These are phyloP conservation scores for Chrysopogon serrulatus DNA, from an alignment of 176 grass and related monocot species.

Conservation along the genomic window DNA sequence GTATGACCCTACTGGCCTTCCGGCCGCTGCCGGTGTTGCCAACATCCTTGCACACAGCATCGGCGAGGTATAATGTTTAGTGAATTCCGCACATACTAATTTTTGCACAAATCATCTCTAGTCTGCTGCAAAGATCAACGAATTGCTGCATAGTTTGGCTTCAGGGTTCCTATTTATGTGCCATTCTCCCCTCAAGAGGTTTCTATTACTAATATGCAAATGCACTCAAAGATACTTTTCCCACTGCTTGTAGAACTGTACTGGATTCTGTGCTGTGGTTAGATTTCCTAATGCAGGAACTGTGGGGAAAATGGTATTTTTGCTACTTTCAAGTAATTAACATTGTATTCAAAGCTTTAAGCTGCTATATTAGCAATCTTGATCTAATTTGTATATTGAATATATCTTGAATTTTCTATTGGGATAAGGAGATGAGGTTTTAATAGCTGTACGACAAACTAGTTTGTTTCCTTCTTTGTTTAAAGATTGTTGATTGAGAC, in stretches of 20 bases:
- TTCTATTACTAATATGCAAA: not conserved
- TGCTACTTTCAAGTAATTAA: not conserved
- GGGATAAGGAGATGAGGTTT: not conserved
- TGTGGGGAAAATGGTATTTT: not conserved
- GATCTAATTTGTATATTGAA: not conserved
- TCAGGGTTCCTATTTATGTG: not conserved
- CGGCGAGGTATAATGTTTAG: constrained; percentile 43
- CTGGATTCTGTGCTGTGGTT: not conserved
- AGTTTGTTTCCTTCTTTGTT: not conserved
- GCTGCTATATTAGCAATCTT: not conserved
- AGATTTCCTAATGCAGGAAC: not conserved
- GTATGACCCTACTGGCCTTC: constrained; percentile 69
- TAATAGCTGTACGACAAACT: not conserved
- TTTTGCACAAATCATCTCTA: not conserved
- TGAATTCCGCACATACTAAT: not conserved
- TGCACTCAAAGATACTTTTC: not conserved
- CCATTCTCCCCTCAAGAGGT: not conserved
- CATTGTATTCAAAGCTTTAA: not conserved
- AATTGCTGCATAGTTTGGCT: not conserved
- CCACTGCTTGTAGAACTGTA: not conserved
- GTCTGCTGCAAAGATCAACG: not conserved
- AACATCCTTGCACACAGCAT: constrained; percentile 42
- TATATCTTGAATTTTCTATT: not conserved
- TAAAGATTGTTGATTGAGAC: not conserved
- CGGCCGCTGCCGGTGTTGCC: constrained; percentile 52